These are phyloP conservation scores for Rhizophagus prolifer DNA, from an alignment of 192 early-diverging fungal species.

Conservation along the genomic window DNA sequence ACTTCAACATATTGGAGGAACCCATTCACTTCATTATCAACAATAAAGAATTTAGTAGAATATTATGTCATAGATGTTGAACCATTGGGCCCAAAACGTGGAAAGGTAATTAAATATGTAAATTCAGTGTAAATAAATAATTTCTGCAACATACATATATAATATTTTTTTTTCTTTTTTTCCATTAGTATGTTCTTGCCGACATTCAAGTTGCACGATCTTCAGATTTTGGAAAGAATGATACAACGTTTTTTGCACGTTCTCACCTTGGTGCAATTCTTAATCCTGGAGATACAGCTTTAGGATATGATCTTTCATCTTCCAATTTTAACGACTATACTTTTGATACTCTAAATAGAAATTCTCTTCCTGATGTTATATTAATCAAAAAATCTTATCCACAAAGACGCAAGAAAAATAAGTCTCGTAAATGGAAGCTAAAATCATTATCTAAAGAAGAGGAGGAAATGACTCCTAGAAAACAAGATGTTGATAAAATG, in stretches of 20 bases:
- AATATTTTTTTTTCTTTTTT: neutral
- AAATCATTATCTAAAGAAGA: slow-evolving; percentile 85
- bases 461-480: slow-evolving; percentile 77
- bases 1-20: slow-evolving; percentile 80
- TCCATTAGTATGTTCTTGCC: slow-evolving; percentile 64
- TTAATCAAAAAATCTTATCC: slow-evolving; percentile 92
- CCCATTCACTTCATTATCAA: slow-evolving; percentile 75
- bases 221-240: slow-evolving; percentile 79
- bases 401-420: slow-evolving; percentile 82
- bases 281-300: slow-evolving; percentile 85
- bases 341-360: slow-evolving; percentile 70
- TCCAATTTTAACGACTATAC: slow-evolving; percentile 90
- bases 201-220: slow-evolving; percentile 84
- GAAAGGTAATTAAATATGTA: slow-evolving; percentile 43
- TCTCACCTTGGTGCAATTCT: slow-evolving; percentile 92
- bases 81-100: slow-evolving; percentile 69
- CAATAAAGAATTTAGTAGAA: slow-evolving; percentile 80
- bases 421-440: slow-evolving; percentile 88
- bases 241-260: slow-evolving; percentile 82
- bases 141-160: neutral
- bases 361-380: slow-evolving; percentile 82
- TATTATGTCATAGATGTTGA: slow-evolving; percentile 96
- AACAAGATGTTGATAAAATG: slow-evolving; percentile 72
- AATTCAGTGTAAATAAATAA: neutral
- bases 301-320: slow-evolving; percentile 87